These are phyloP conservation scores for Tricholoma saponaceum DNA, from an alignment of 768 basidiomycete genomes.

Conservation along the genomic window DNA sequence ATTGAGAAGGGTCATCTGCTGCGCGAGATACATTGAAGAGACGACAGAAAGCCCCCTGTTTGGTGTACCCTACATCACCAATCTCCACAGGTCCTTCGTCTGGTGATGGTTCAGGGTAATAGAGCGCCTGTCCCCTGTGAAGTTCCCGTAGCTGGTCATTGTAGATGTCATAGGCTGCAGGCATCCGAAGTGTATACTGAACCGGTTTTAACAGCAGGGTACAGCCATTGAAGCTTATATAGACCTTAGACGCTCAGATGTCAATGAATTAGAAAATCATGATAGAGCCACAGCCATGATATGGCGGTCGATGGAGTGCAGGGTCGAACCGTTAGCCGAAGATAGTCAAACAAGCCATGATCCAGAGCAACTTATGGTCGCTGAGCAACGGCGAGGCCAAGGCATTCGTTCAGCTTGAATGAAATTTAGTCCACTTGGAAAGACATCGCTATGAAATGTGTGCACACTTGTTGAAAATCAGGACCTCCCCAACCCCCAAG, in stretches of 20 bases:
- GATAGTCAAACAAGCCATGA: no score
- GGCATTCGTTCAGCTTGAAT: no score
- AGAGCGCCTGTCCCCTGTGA: constrained; percentile 8
- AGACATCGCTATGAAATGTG: no score
- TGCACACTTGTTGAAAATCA: no score
- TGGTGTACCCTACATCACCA: constrained; percentile 12
- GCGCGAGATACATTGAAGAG: constrained; percentile 8
- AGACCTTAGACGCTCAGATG: not conserved
- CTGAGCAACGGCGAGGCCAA: no score
- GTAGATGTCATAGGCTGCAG: constrained; percentile 12
- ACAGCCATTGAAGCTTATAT: not conserved
- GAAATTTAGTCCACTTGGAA: no score
- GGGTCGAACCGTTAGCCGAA: no score
- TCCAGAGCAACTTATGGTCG: no score
- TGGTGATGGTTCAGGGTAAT: constrained; percentile 11
- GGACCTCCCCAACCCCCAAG: no score
- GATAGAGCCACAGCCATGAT: not conserved
- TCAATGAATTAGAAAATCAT: not conserved
- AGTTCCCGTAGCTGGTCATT: constrained; percentile 7
- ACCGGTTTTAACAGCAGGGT: not conserved
- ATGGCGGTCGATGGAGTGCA: not conserved
- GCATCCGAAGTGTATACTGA: not conserved
- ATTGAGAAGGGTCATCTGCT: constrained; percentile 7
- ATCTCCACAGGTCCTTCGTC: constrained; percentile 9
- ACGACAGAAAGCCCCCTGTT: constrained; percentile 9